Evolutionary conservation across 2,329 filamentous ascomycete species (phyloP), one percentile per base, ranked within the genome.

Genomic region (Exophiala dermatitidis): DNA sequence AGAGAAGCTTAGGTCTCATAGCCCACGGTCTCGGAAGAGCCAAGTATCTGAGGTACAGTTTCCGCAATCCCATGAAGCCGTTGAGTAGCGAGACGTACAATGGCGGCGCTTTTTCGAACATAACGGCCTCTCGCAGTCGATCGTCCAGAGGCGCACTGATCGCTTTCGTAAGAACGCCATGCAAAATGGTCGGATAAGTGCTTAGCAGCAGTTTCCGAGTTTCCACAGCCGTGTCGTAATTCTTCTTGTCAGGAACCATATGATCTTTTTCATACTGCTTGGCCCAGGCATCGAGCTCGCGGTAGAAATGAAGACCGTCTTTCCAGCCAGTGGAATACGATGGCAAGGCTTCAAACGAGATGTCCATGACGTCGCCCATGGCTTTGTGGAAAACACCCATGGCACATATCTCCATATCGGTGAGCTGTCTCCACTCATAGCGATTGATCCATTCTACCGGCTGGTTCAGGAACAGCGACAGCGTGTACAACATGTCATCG

Each of bases 401-500:
- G 1, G 82, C 83, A 57, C 81, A 84, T 2, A 59, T 67, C 67
- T 90, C 87, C 68, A 90, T 74, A 0, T 84, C 79, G 10, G 77
- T 84, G 26, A 88, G 66, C 3, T 70, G 37, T 1, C 87, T 78
- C 86, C 86, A 91, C 65, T 91, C 88, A 62, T 82, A 86, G 4
- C 71, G 70, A 3, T 74, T 66, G 32, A 86, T 77, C 74, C 85
- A 89, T 9, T 77, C 72, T 31, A 79, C 67, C 0, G 86, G 84
- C 64, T 89, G 82, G 0, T 77, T 71, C 12, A 85, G 76, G 64
- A 88, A 88, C 0, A 88, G 66, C 8, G 75, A 72, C 0, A 86
- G 72, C 0, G 83, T 86, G 66, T 84, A 85, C 0, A 86, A 71
- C 72, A 85, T 75, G 58, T 86, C 83, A 9, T 76, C 72, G 44